These are phyloP conservation scores for Cladophialophora yegresii DNA, from an alignment of 2,329 filamentous ascomycete species.

Conservation along the genomic window DNA sequence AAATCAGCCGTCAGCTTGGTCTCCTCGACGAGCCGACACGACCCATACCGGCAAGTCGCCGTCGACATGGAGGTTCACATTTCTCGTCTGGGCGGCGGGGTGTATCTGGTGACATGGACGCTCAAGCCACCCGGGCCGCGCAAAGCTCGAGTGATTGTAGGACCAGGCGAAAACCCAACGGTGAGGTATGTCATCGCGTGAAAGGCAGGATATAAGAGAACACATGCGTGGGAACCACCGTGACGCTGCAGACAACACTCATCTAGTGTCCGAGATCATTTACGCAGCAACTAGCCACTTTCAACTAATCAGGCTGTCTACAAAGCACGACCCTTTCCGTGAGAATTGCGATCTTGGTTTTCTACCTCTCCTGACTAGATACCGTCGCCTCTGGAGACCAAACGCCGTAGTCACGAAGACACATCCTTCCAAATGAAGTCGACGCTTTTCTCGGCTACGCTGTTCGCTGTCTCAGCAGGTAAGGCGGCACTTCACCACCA, in stretches of 20 bases:
- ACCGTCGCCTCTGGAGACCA: background rate
- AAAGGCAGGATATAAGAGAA: constrained; percentile 1
- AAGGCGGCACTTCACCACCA: background rate
- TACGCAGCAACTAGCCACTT: background rate
- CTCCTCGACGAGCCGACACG: background rate
- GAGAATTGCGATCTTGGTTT: background rate
- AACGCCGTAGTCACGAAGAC: background rate
- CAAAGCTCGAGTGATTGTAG: constrained; percentile 11
- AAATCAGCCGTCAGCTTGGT: constrained; percentile 15
- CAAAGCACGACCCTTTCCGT: background rate
- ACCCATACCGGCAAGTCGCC: background rate
- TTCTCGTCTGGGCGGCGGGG: background rate
- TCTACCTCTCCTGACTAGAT: background rate
- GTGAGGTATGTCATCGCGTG: background rate
- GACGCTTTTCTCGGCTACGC: constrained; percentile 5
- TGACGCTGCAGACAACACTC: background rate
- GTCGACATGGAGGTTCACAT: background rate
- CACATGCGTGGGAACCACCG: background rate
- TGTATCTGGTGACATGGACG: background rate
- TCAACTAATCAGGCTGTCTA: background rate
- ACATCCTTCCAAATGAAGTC: constrained; percentile 3
- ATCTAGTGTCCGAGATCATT: background rate
- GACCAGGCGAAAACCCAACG: background rate
- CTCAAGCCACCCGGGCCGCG: constrained; percentile 13
- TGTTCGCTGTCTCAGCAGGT: constrained; percentile 14